phyloP scores from a whole-genome alignment of 768 basidiomycete genomes.

The Baorangia bicolor region DNA sequence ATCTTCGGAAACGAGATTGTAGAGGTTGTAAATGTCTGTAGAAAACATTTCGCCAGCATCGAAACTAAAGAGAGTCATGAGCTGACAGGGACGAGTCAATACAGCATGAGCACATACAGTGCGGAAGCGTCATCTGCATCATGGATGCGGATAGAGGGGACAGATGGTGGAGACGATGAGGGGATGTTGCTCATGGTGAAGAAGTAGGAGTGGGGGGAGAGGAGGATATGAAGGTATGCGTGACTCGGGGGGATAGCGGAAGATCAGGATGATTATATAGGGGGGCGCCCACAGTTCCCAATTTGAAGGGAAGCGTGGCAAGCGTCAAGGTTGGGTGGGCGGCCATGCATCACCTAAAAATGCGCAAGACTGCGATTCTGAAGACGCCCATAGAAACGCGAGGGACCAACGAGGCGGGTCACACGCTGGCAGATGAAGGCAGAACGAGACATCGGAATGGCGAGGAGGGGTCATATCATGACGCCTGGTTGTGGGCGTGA shows the following conservation, averaged over 20 bases:
- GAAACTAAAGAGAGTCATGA: constrained; percentile 15
- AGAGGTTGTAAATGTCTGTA: background rate
- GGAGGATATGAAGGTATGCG: constrained; percentile 3
- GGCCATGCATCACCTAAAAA: constrained; percentile 1
- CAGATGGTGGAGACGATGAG: background rate
- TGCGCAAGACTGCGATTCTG: background rate
- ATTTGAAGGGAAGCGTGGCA: constrained; percentile 8
- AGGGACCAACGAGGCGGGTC: constrained; percentile 1
- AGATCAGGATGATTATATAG: constrained; percentile 21
- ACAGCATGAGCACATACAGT: constrained; percentile 18
- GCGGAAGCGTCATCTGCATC: constrained; percentile 7
- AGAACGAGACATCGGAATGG: background rate
- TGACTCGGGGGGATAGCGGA: constrained; percentile 4
- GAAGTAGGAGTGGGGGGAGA: background rate
- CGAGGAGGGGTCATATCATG: background rate
- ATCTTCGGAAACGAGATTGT: background rate
- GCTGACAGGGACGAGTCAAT: background rate
- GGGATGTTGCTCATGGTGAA: constrained; percentile 13
- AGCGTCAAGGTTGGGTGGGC: constrained; percentile 7
- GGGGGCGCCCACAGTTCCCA: constrained; percentile 3
- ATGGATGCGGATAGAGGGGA: constrained; percentile 22
- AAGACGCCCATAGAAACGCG: constrained; percentile 11
- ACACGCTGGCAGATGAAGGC: constrained; percentile 1
- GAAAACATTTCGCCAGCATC: background rate
- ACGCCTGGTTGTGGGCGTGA: background rate